Base-by-base conservation (phyloP, 768 basidiomycete species). In the Boletus rubropictus region DNA sequence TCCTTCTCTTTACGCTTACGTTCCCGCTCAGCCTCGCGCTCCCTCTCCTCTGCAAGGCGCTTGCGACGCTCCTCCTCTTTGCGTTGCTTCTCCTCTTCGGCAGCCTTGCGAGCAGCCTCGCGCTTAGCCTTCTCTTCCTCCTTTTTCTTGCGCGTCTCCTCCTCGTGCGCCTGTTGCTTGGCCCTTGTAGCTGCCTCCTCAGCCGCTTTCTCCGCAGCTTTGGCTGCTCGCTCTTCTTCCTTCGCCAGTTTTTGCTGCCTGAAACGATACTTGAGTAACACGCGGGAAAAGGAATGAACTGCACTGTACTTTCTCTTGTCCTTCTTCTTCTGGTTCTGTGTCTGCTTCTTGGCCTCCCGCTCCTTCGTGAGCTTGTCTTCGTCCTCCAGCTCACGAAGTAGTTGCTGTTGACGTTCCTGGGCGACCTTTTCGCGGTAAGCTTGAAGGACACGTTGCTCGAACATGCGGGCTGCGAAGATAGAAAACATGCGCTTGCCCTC, bases 401-500 rank as follows among this genome's bases (percentile, higher is more conserved):
- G 77, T 57, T 97, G 94, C 51, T 87, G 72, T 66, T 97, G 94
- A 55, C 92, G 82, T 68, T 95, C 94, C 63, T 95, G 91, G 11
- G 96, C 95, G 15, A 98, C 90, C 67, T 89, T 86, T 71, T 98
- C 95, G 31, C 95, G 86, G 62, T 95, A 98, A 12, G 95, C 92
- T 60, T 92, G 87, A 45, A 96, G 80, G 32, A 98, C 96, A 20
- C 96, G 84, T 69, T 97, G 95, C 71, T 99, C 96, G 66, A 99
- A 98, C 94, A 98, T 96, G 44, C 96, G 82, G 35, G 96, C 96
- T 14, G 96, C 96, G 60, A 99, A 99, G 69, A 99, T 96, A 54
- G 92, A 93, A 74, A 99, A 99, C 96, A 99, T 99, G 42, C 90
- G 81, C 67, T 94, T 92, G 56, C 96, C 96, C 70, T 98, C 96